Conservation (phyloP, 768 basidiomycete species). For the Boletus reticulatus region DNA sequence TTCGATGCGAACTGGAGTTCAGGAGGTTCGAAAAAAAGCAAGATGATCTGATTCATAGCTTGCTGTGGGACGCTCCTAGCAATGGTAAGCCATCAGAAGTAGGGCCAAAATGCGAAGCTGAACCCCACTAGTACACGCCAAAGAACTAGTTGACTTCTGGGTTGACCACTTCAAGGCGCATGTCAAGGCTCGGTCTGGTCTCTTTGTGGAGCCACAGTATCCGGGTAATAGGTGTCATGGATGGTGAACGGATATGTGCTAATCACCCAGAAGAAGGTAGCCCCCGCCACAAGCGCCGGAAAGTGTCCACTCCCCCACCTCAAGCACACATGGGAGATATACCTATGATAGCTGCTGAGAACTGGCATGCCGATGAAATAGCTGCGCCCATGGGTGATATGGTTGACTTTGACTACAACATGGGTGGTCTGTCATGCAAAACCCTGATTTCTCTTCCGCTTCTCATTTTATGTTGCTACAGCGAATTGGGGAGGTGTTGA, state of each 20-base stretch:
- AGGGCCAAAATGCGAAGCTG: background rate
- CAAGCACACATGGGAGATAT: background rate
- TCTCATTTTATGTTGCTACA: conserved; percentile 12
- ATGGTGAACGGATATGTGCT: background rate
- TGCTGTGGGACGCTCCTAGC: conserved; percentile 65
- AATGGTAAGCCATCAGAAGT: conserved; percentile 47
- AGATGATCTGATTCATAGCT: conserved; percentile 52
- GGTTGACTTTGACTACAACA: conserved; percentile 24
- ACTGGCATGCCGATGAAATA: conserved; percentile 14
- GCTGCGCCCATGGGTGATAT: conserved; percentile 7
- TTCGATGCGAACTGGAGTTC: conserved; percentile 48
- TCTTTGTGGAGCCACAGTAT: conserved; percentile 3
- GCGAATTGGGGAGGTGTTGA: conserved; percentile 21
- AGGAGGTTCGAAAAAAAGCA: conserved; percentile 59
- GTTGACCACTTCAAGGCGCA: conserved; percentile 66
- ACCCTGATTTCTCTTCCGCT: background rate
- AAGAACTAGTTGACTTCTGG: conserved; percentile 73
- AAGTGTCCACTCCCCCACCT: conserved; percentile 21
- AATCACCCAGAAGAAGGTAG: conserved; percentile 32
- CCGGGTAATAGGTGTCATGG: conserved; percentile 10
- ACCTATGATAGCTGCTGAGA: background rate
- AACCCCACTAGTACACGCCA: conserved; percentile 53
- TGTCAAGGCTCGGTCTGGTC: conserved; percentile 55
- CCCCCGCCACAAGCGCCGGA: conserved; percentile 49
- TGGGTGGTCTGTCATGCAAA: conserved; percentile 17